Base-by-base conservation (phyloP, 352 stramenopile species). In the Pythium apleroticum region DNA sequence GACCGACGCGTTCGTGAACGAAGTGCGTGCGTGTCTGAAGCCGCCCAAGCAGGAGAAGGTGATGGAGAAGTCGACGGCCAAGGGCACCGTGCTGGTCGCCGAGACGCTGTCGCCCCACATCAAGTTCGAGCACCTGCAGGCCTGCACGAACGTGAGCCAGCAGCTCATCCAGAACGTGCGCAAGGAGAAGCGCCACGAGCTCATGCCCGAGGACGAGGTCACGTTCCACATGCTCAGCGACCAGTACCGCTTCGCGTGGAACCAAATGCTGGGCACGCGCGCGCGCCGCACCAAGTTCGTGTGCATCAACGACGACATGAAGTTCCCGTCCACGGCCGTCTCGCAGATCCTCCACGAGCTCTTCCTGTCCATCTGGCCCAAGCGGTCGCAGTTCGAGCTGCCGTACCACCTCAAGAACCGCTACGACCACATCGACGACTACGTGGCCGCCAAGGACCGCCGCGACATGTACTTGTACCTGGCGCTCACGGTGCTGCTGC, bases 301-400 rank as follows among this genome's bases (percentile, higher is more conserved):
- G 24, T 98, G 95, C 71, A 93, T 98, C 66, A 98, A 98, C 71
- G 95, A 98, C 80, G 89, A 98, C 76, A 97, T 98, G 86, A 84
- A 96, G 63, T 78, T 84, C 52, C 88, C 92, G 57, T 91, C 90
- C n/a, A 66, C 69, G 19, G 68, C 83, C 8, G 78, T 98, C 24
- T 82, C 80, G 49, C 80, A 94, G 63, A 95, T 95, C 52, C 70
- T 98, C 45, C 81, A 93, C 65, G 89, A 97, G 50, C 91, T 98
- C n/a, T 98, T 97, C 68, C 61, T 95, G 31, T 87, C 91, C 11
- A 90, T 98, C 52, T 98, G 92, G 80, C 95, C 95, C 35, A 86
- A 90, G 54, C 84, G 78, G 15, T 97, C 88, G 48, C 84, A 93
- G 61, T 98, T 98, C 67, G 95, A 98, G 65, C 74, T 98, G 57